Conservation (phyloP, 1,284 basidiomycete species). For the Ceratobasidium sp. region DNA sequence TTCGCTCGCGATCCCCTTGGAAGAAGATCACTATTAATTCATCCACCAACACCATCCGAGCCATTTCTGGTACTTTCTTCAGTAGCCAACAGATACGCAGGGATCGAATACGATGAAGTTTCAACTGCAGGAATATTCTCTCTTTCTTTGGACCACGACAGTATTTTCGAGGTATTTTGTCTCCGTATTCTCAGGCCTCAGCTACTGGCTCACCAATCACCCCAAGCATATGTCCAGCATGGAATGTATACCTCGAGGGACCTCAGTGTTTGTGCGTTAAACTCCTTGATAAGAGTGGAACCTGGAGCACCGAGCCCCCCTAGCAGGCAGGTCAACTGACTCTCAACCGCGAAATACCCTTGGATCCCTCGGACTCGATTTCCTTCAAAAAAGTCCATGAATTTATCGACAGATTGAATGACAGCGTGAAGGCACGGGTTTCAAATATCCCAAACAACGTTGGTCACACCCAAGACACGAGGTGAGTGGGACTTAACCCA, state of each 20-base stretch:
- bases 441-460: constrained; percentile 59
- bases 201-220: constrained; percentile 23
- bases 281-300: constrained; percentile 53
- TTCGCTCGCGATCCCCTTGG: constrained; percentile 93
- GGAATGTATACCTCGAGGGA: constrained; percentile 26
- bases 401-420: constrained; percentile 57
- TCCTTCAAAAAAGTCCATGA: constrained; percentile 46
- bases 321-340: constrained; percentile 33
- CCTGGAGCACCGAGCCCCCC: constrained; percentile 63
- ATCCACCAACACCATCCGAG: constrained; percentile 63
- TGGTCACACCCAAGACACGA: neutral
- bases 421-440: constrained; percentile 60
- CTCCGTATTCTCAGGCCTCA: neutral
- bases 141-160: constrained; percentile 61
- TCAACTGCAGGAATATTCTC: constrained; percentile 70
- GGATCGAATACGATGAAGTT: constrained; percentile 70
- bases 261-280: constrained; percentile 7
- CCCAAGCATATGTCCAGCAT: constrained; percentile 24
- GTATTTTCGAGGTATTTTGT: constrained; percentile 17
- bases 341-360: constrained; percentile 45
- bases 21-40: constrained; percentile 86
- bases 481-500: neutral
- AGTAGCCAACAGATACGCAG: constrained; percentile 67
- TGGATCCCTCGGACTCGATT: neutral
- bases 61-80: constrained; percentile 76